Percentiles rank a stretch among this genome's conserved stretches.
Conservation (phyloP, 2,329 filamentous ascomycete genomes). For the Cytospora mali region DNA sequence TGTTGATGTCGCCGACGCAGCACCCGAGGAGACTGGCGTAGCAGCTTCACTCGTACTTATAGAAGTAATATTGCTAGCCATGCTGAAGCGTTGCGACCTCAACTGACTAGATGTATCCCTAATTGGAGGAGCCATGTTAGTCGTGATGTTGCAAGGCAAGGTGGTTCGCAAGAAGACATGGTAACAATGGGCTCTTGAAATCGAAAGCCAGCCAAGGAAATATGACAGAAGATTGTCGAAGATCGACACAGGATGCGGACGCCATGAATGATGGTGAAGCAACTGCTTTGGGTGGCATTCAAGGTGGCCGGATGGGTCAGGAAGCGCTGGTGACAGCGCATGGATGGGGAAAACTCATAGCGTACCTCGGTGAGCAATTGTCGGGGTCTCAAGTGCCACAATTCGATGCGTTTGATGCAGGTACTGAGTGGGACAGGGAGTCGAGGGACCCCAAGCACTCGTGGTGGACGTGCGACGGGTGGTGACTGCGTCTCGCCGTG, state of each 20-base stretch:
- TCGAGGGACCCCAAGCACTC: constrained; percentile 16
- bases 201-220: background rate
- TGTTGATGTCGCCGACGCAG: constrained; percentile 21
- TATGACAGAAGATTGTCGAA: background rate
- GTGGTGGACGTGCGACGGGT: constrained; percentile 21
- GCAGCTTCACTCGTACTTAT: constrained; percentile 25
- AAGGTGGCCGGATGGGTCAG: constrained; percentile 9
- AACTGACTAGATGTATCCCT: constrained; percentile 22
- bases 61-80: constrained; percentile 27
- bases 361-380: constrained; percentile 24
- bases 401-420: constrained; percentile 22
- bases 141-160: constrained; percentile 6
- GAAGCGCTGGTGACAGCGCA: constrained; percentile 22
- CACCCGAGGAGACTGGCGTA: constrained; percentile 20
- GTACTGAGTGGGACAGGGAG: constrained; percentile 18
- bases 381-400: constrained; percentile 11
- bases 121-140: constrained; percentile 28
- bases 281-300: constrained; percentile 6
- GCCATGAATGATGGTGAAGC: constrained; percentile 1
- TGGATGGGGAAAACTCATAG: constrained; percentile 4
- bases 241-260: constrained; percentile 13
- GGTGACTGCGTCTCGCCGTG: constrained; percentile 20
- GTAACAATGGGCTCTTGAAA: background rate
- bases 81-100: constrained; percentile 19
- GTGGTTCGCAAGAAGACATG: constrained; percentile 11